Base-by-base conservation (phyloP, 2,329 filamentous ascomycete species). In the Colletotrichum orchidophilum region DNA sequence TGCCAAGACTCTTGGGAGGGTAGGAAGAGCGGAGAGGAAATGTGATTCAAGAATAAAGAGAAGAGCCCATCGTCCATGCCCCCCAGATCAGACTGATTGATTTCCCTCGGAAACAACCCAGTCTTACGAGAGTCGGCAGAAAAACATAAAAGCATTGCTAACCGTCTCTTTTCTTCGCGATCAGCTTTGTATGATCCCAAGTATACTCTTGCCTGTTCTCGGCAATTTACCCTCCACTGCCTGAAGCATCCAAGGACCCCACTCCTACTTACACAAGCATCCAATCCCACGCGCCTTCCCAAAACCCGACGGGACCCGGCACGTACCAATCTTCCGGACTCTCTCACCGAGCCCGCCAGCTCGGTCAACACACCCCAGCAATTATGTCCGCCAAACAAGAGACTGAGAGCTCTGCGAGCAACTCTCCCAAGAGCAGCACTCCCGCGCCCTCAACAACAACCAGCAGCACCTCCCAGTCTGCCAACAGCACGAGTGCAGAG, bases 371-470 rank as follows among this genome's bases (percentile, higher is more conserved):
- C 65, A 61, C 12, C 9, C 39, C 64, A 63, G 31, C 72, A 71
- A 68, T 66, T 76, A 73, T 75, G 55, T 75, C 74, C 12, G 58
- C 73, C 5, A 73, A 73, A n/a, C 73, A 74, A 42, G 76, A 75
- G 69, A 74, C 75, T 39, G 75, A 78, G 52, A 81, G 82, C 31
- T 80, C 81, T 61, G 80, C 77, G 59, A 85, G 81, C 78, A 82
- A 82, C 54, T 83, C 85, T 58, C 87, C 87, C 71, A 88, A 87
- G 77, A 85, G 84, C 54, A 86, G 83, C 65, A 89, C 87, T 2
- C 87, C 87, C 3, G 87, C 85, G 2, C 85, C 87, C 2, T 84
- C 85, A 2, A 85, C 84, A 26, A 80, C 83, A n/a, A 81, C 85
- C 8, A 85, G 84, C 54, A 84, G 83, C 67, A 82, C 82, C 7